Percentiles rank a stretch among this genome's conserved stretches.
phyloP scores from a whole-genome alignment of 2,329 filamentous ascomycete genomes.

The Plectosphaerella plurivora region DNA sequence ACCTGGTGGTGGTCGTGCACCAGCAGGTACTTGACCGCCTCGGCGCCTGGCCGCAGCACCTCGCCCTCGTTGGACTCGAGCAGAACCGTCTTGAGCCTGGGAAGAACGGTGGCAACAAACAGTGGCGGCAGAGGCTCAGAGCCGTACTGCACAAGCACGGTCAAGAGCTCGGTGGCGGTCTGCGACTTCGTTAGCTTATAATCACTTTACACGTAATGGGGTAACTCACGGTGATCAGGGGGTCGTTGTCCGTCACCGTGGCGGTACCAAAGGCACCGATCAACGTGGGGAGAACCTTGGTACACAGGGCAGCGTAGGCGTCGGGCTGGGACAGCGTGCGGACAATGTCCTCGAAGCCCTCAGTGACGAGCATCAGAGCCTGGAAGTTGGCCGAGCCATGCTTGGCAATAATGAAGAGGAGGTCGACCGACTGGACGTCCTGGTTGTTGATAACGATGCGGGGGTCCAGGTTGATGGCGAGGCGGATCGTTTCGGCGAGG shows the following conservation, averaged over 20 bases:
- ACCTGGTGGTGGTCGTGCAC: constrained; percentile 87
- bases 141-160: constrained; percentile 76
- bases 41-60: constrained; percentile 78
- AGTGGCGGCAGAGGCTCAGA: constrained; percentile 80
- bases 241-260: constrained; percentile 77
- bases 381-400: constrained; percentile 89
- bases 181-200: constrained; percentile 19
- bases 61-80: constrained; percentile 84
- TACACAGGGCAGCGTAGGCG: constrained; percentile 73
- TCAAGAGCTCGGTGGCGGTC: constrained; percentile 80
- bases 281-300: constrained; percentile 81
- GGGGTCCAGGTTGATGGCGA: constrained; percentile 77
- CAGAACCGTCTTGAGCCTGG: constrained; percentile 78
- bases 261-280: constrained; percentile 88
- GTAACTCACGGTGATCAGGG: constrained; percentile 65
- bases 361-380: constrained; percentile 78
- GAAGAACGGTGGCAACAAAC: constrained; percentile 80
- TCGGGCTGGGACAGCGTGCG: constrained; percentile 61
- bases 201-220: constrained; percentile 12
- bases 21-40: constrained; percentile 84
- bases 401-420: constrained; percentile 85
- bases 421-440: constrained; percentile 70
- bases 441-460: constrained; percentile 63
- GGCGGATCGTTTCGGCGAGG: constrained; percentile 78
- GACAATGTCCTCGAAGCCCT: constrained; percentile 88